phyloP scores from a whole-genome alignment of 495 filamentous ascomycete genomes.

The Apodospora peruviana region DNA sequence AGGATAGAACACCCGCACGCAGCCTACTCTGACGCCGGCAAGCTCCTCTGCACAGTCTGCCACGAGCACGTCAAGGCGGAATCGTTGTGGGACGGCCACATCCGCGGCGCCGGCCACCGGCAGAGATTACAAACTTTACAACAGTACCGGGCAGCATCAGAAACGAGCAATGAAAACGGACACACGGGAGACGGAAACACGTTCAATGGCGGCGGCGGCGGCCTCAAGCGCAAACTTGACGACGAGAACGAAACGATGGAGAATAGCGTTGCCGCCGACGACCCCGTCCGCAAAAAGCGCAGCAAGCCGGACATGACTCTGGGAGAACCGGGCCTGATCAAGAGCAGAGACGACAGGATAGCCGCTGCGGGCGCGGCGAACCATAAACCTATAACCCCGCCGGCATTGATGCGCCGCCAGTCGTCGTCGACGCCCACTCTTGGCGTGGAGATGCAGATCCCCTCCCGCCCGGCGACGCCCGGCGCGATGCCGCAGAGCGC shows the following conservation, averaged over 20 bases:
- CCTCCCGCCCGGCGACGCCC: conserved; percentile 51
- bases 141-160: conserved; percentile 4
- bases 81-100: conserved; percentile 53
- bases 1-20: conserved; percentile 64
- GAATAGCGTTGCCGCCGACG: conserved; percentile 28
- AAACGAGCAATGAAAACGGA: conserved; percentile 2
- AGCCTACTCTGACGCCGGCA: conserved; percentile 54
- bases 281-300: conserved; percentile 36
- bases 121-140: conserved; percentile 27
- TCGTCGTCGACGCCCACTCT: conserved; percentile 36
- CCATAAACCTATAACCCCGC: conserved; percentile 25
- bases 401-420: conserved; percentile 26
- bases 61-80: conserved; percentile 56
- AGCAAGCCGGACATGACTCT: conserved; percentile 27
- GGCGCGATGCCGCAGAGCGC: conserved; percentile 16
- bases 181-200: neutral
- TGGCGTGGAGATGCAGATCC: conserved; percentile 50
- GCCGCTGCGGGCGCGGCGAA: neutral
- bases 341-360: conserved; percentile 12
- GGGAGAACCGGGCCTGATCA: neutral
- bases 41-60: conserved; percentile 55
- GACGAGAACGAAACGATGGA: conserved; percentile 34
- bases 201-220: neutral
- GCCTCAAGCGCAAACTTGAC: conserved; percentile 35
- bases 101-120: conserved; percentile 43